Percentiles rank a stretch among this genome's conserved stretches.
These are phyloP conservation scores for Tulasnella sp. DNA, from an alignment of 768 basidiomycete genomes.

Conservation along the genomic window DNA sequence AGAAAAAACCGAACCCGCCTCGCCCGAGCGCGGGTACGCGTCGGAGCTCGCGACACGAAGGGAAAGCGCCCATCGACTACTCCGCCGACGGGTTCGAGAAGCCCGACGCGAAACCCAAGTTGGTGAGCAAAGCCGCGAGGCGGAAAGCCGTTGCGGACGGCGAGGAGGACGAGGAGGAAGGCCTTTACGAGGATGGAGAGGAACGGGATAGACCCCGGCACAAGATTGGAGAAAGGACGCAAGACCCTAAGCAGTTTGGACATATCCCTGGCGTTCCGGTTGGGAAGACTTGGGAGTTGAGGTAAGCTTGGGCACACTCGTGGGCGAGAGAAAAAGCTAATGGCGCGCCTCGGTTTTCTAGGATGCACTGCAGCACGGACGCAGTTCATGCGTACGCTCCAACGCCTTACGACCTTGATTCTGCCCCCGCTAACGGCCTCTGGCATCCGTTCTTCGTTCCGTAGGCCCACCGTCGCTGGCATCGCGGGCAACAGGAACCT, in stretches of 20 bases:
- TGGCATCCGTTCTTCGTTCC: neutral
- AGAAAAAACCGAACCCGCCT: neutral
- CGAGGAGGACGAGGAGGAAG: slow-evolving; percentile 16
- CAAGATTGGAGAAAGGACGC: slow-evolving; percentile 21
- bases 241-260: slow-evolving; percentile 55
- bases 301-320: slow-evolving; percentile 28
- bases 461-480: slow-evolving; percentile 73
- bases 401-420: neutral
- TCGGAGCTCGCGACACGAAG: slow-evolving; percentile 56
- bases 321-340: neutral
- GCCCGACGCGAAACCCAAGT: neutral
- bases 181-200: slow-evolving; percentile 22
- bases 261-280: slow-evolving; percentile 66
- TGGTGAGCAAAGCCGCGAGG: neutral
- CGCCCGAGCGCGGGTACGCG: slow-evolving; percentile 26
- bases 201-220: slow-evolving; percentile 9
- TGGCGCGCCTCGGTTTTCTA: slow-evolving; percentile 17
- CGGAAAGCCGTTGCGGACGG: slow-evolving; percentile 20
- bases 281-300: slow-evolving; percentile 72
- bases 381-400: slow-evolving; percentile 73
- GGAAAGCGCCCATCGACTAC: slow-evolving; percentile 43
- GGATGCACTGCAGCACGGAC: slow-evolving; percentile 57
- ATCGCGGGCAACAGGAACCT: slow-evolving; percentile 48
- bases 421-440: neutral
- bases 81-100: slow-evolving; percentile 29